A percentile compares a stretch with the other conserved stretches of the same genome.
These are phyloP conservation scores for Dacryopinax spathularia DNA, from an alignment of 768 basidiomycete species.

Conservation along the genomic window DNA sequence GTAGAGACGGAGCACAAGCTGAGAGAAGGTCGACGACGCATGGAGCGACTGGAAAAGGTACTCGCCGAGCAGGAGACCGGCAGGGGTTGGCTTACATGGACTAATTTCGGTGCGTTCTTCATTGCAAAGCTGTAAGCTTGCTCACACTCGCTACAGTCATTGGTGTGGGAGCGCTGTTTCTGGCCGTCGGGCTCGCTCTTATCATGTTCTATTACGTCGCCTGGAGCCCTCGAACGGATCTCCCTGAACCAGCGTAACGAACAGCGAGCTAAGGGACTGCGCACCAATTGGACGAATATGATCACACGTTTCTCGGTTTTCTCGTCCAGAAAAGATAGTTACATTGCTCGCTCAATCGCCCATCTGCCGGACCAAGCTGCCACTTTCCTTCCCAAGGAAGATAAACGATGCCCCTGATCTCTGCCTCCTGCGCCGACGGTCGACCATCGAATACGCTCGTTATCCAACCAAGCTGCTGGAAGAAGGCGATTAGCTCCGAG, in stretches of 20 bases:
- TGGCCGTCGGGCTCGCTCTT: not conserved
- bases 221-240: no score
- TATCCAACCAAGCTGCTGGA: constrained; percentile 49
- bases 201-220: not conserved
- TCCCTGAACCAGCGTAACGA: no score
- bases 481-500: constrained; percentile 69
- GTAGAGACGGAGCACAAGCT: not conserved
- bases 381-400: constrained; percentile 56
- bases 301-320: constrained; percentile 31
- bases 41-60: not conserved
- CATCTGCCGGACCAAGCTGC: constrained; percentile 49
- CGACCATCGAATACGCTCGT: constrained; percentile 34
- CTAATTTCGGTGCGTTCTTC: not conserved
- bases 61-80: not conserved
- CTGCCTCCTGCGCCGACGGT: constrained; percentile 53
- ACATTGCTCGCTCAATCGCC: constrained; percentile 40
- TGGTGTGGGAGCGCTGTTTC: not conserved
- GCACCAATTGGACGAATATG: no score
- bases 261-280: no score
- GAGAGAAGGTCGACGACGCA: not conserved
- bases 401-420: constrained; percentile 66
- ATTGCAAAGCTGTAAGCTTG: not conserved
- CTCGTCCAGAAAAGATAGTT: constrained; percentile 86
- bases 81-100: not conserved
- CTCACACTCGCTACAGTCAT: not conserved